Evolutionary conservation across 2,329 filamentous ascomycete species (phyloP).

Genomic region (Onygenales sp.): DNA sequence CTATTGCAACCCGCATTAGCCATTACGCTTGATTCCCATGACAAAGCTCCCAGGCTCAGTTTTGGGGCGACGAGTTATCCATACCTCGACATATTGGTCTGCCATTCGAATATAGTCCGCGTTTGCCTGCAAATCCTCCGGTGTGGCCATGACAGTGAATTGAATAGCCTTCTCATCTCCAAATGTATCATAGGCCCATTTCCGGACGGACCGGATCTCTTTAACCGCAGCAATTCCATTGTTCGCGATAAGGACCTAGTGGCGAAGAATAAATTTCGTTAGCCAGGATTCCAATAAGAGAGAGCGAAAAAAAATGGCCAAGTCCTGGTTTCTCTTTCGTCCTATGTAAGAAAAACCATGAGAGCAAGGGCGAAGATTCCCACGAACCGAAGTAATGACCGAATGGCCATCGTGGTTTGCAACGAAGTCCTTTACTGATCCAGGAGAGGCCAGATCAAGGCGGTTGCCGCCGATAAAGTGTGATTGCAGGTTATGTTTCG

Average conservation of each 20-base stretch:
- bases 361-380: not conserved
- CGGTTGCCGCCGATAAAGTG: slow-evolving; percentile 97
- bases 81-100: slow-evolving; percentile 90
- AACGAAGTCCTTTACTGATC: slow-evolving; percentile 95
- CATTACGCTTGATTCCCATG: not conserved
- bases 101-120: slow-evolving; percentile 99
- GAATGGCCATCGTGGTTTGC: slow-evolving; percentile 84
- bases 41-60: not conserved
- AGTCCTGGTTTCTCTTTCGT: not conserved
- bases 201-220: slow-evolving; percentile 96
- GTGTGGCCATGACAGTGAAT: slow-evolving; percentile 99
- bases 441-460: slow-evolving; percentile 67
- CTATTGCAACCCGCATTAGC: slow-evolving; percentile 21
- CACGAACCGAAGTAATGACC: slow-evolving; percentile 88
- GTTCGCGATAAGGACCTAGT: slow-evolving; percentile 92
- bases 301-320: not conserved
- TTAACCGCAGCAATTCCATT: slow-evolving; percentile 99
- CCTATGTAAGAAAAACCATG: not conserved
- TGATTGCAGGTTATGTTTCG: slow-evolving; percentile 71
- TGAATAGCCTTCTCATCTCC: slow-evolving; percentile 97
- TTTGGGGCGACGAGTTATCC: slow-evolving; percentile 11
- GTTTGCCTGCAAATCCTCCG: slow-evolving; percentile 93
- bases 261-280: not conserved
- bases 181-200: slow-evolving; percentile 99
- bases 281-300: not conserved